These are phyloP conservation scores for Cenchrus purpureus DNA, from an alignment of 176 grass and related monocot species.

Conservation along the genomic window DNA sequence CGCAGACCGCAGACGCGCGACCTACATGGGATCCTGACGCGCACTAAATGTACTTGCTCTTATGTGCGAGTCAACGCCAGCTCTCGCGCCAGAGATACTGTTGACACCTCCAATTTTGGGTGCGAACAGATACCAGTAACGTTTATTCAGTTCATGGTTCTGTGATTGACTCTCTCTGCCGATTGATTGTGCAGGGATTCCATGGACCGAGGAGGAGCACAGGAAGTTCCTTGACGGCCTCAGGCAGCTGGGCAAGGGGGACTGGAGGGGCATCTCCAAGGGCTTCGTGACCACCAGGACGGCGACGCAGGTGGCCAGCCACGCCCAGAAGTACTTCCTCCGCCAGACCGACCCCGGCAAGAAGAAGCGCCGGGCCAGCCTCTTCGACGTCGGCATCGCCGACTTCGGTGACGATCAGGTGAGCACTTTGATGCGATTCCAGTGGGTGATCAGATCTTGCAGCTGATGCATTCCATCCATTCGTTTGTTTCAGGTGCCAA, in stretches of 20 bases:
- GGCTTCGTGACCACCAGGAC: conserved; percentile 85
- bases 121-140: background rate
- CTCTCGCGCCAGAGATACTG: background rate
- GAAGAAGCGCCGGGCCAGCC: conserved; percentile 92
- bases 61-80: background rate
- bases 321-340: conserved; percentile 97
- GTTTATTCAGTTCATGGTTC: background rate
- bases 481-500: conserved; percentile 40
- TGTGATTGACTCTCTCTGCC: background rate
- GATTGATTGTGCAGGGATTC: conserved; percentile 57
- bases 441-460: background rate
- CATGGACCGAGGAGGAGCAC: conserved; percentile 99
- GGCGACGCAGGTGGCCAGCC: conserved; percentile 94
- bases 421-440: background rate
- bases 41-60: no score
- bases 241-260: conserved; percentile 77
- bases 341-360: conserved; percentile 79
- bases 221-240: conserved; percentile 78
- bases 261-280: conserved; percentile 96
- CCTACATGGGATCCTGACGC: no score
- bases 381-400: conserved; percentile 69
- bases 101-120: no score
- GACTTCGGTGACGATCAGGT: conserved; percentile 29
- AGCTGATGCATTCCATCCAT: background rate
- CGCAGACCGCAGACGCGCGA: no score